Conservation (phyloP, 2,329 filamentous ascomycete genomes). For the Claviceps humidiphila region DNA sequence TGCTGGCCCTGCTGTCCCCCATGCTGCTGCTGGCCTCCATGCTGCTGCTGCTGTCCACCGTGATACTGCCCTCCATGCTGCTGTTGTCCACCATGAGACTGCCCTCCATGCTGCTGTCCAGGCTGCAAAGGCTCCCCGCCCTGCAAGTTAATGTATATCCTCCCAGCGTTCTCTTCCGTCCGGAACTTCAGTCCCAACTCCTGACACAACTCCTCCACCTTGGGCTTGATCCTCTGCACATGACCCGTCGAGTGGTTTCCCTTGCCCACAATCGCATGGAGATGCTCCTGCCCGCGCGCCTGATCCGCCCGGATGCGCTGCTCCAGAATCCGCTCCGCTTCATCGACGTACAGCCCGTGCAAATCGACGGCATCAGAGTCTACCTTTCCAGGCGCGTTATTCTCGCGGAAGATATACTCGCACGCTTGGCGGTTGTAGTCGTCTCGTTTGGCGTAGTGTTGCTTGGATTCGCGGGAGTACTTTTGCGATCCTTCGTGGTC, state of each 20-base stretch:
- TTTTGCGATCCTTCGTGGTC: constrained; percentile 76
- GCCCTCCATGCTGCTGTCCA: neutral
- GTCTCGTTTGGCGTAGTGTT: constrained; percentile 72
- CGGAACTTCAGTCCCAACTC: constrained; percentile 71
- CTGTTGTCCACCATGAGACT: constrained; percentile 19
- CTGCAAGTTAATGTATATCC: constrained; percentile 77
- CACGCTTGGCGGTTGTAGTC: constrained; percentile 83
- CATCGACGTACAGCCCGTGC: constrained; percentile 88
- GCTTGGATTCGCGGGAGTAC: constrained; percentile 73
- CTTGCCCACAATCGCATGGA: constrained; percentile 93
- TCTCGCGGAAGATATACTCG: constrained; percentile 90
- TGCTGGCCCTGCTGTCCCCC: constrained; percentile 30
- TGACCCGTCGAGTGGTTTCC: constrained; percentile 75
- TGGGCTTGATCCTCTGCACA: constrained; percentile 90
- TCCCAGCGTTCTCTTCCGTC: constrained; percentile 79
- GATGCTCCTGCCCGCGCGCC: constrained; percentile 59
- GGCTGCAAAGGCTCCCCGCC: constrained; percentile 50
- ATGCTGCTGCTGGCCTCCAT: constrained; percentile 12
- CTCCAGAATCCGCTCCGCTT: constrained; percentile 84
- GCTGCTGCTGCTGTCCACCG: constrained; percentile 22
- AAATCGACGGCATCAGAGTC: constrained; percentile 78
- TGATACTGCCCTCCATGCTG: constrained; percentile 24
- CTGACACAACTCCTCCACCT: constrained; percentile 74
- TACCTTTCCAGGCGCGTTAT: constrained; percentile 68
- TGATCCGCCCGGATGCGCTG: constrained; percentile 70